Base-by-base conservation (phyloP, 2,329 filamentous ascomycete species). In the Fusarium sulawesiense region DNA sequence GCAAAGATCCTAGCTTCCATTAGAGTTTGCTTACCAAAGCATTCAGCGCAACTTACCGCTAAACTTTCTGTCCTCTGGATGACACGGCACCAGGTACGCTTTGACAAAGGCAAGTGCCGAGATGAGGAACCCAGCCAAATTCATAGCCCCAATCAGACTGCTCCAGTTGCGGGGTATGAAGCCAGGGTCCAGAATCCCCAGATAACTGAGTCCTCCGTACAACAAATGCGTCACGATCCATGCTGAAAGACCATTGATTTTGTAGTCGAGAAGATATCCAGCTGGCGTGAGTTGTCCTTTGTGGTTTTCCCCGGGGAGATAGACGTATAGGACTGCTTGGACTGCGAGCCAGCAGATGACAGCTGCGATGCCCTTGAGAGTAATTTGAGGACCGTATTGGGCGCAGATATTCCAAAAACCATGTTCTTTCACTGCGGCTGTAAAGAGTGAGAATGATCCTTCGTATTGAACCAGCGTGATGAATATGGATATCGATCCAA, bases 101-200 rank as follows among this genome's bases (percentile, higher is more conserved):
- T 84, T 84, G 20, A 78, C 25, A 53, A 79, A 81, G 7, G 79
- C 78, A 49, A 76, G 47, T 11, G 55, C 56, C 10, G 75, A 73
- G 6, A 76, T 64, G 7, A 71, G 23, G 76, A 77, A 25, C 27
- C 77, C 61, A 74, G 73, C 49, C 74, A 81, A 57, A 60, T 84
- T 84, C 60, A 79, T 78, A 4, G 75, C 75, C 8, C 79, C 70
- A 30, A 84, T 72, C 42, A 83, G 69, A 4, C 80, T 77, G 27
- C 77, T 75, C 82, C 82, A 84, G 66, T 83, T 78, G 27, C 77
- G 78, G 8, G 82, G 80, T 12, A 84, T 76, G 57, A 82, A 78
- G 2, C 79, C 80, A 6, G 80, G 76, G 62, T 83, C 78, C 14
- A 83, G 37, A 6, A 78, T 23, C 0, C 78, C 80, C 21, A 68